phyloP scores from a whole-genome alignment of 345 rosid genomes.

The Gossypium ekmanianum region DNA sequence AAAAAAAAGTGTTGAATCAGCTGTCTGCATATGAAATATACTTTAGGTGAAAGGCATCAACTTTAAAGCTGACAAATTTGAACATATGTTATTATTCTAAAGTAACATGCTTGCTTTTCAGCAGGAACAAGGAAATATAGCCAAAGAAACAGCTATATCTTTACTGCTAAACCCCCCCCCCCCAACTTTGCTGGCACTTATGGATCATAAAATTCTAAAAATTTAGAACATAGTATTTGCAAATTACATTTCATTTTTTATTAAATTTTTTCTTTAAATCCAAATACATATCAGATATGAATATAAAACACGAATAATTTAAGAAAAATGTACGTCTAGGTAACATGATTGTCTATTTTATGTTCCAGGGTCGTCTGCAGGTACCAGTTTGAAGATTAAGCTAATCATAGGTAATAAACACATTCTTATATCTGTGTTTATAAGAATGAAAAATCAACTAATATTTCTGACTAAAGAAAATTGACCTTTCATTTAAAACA shows the following conservation, averaged over 20 bases:
- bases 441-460: not conserved
- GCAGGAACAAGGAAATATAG: too few relatives aligned
- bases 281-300: not conserved
- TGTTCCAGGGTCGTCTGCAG: not conserved
- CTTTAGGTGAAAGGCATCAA: not conserved
- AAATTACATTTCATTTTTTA: too few relatives aligned
- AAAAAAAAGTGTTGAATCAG: not conserved
- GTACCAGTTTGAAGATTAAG: not conserved
- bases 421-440: not conserved
- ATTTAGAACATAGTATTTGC: too few relatives aligned
- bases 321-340: too few relatives aligned
- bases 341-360: not conserved
- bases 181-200: too few relatives aligned
- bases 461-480: too few relatives aligned
- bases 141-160: too few relatives aligned
- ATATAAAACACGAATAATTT: too few relatives aligned
- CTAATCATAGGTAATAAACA: slow-evolving; percentile 6
- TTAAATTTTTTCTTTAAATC: too few relatives aligned
- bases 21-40: not conserved
- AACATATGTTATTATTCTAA: not conserved
- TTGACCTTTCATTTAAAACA: not conserved
- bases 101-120: not conserved
- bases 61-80: not conserved
- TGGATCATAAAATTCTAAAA: too few relatives aligned
- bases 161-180: too few relatives aligned